A percentile compares a stretch with the other conserved stretches of the same genome.
Evolutionary conservation across 148 eudicot species (phyloP).

Genomic region (Beta vulgaris): DNA sequence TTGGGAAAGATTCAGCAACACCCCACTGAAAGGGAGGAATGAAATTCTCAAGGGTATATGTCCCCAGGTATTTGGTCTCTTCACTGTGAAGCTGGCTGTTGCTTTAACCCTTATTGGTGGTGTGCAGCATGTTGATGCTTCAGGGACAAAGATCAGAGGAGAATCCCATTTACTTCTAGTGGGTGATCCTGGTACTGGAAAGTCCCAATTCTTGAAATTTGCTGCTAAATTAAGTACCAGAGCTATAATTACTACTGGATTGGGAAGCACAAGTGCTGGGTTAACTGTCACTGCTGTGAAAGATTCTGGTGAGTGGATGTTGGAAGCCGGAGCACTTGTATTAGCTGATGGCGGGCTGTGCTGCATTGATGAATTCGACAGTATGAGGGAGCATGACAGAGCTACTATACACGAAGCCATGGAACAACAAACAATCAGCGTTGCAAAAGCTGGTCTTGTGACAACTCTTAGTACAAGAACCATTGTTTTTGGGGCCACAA

Average conservation of each 20-base stretch:
- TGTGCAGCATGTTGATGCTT: constrained; percentile 92
- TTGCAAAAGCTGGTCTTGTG: constrained; percentile 98
- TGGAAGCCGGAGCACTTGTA: constrained; percentile 98
- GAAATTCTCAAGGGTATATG: constrained; percentile 78
- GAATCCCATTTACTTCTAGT: constrained; percentile 97
- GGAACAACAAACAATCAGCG: constrained; percentile 99
- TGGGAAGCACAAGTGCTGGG: constrained; percentile 98
- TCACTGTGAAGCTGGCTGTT: constrained; percentile 93
- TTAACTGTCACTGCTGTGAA: constrained; percentile 95
- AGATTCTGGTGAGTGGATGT: constrained; percentile 98
- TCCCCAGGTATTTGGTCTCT: constrained; percentile 93
- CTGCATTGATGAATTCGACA: constrained; percentile 93
- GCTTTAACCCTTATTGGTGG: constrained; percentile 95
- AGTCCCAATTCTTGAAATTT: constrained; percentile 86
- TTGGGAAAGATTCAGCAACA: constrained; percentile 65
- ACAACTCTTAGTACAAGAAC: constrained; percentile 89
- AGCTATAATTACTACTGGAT: constrained; percentile 88
- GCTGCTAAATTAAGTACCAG: constrained; percentile 86
- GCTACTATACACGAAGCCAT: constrained; percentile 99
- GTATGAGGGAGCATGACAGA: constrained; percentile 98
- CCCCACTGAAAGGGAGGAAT: constrained; percentile 88
- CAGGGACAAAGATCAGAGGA: constrained; percentile 93
- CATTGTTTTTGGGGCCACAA: constrained; percentile 94
- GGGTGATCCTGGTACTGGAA: constrained; percentile 98
- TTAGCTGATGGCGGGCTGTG: constrained; percentile 98